Conservation (phyloP, 306 rosid genomes). For the Prosopis cineraria region DNA sequence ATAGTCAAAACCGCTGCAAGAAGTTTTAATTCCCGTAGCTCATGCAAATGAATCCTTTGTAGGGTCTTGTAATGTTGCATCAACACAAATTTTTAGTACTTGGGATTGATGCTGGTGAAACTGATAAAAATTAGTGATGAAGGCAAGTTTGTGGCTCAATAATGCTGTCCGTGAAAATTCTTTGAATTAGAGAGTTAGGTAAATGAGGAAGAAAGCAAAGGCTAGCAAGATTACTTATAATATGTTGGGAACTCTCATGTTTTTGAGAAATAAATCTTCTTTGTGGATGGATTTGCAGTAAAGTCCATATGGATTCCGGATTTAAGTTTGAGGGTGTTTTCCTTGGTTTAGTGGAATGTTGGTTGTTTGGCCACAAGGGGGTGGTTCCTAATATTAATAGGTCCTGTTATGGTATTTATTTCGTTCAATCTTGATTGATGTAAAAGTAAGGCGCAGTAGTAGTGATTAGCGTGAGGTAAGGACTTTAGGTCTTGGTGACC, state of each 20-base stretch:
- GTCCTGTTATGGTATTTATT: too few species aligned
- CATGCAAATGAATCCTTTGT: background rate
- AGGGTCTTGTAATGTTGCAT: background rate
- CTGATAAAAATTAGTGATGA: background rate
- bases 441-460: too few species aligned
- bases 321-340: background rate
- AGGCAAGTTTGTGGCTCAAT: background rate
- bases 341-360: background rate
- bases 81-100: background rate
- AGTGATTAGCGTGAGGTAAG: too few species aligned
- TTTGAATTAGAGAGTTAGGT: background rate
- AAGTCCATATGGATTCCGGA: background rate
- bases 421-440: too few species aligned
- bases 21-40: background rate
- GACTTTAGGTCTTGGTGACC: too few species aligned
- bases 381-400: too few species aligned
- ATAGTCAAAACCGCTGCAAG: background rate
- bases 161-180: background rate
- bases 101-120: background rate
- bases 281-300: background rate
- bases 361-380: background rate
- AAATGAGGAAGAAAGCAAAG: too few species aligned
- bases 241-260: background rate
- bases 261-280: background rate
- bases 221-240: background rate